A percentile compares a stretch with the other conserved stretches of the same genome.
phyloP scores from a whole-genome alignment of 192 early-diverging fungal species.

The Pilobolus umbonatus region DNA sequence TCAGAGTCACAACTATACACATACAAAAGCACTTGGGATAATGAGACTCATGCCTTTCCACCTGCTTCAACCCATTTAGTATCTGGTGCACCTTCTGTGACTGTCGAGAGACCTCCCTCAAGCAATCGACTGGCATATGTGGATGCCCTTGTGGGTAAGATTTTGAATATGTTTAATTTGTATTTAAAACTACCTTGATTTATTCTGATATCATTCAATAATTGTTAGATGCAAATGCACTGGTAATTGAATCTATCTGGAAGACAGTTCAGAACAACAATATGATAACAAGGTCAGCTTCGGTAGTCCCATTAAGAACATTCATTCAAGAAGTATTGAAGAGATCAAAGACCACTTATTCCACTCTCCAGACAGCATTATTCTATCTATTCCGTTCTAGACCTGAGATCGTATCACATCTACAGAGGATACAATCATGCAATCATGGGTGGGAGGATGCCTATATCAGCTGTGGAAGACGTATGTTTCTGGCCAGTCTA shows the following conservation, averaged over 20 bases:
- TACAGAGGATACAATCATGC: constrained; percentile 8
- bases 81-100: too few relatives aligned
- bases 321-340: constrained; percentile 71
- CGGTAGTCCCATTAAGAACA: constrained; percentile 46
- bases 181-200: not conserved
- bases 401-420: constrained; percentile 16
- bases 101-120: constrained; percentile 1
- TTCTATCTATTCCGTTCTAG: constrained; percentile 58
- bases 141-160: constrained; percentile 31
- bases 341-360: constrained; percentile 67
- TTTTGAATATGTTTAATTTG: not conserved
- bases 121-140: constrained; percentile 23
- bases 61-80: too few relatives aligned
- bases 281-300: too few relatives aligned
- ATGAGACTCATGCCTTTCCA: too few relatives aligned
- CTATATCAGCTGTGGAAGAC: constrained; percentile 62
- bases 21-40: too few relatives aligned
- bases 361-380: constrained; percentile 70
- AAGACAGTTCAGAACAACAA: constrained; percentile 29
- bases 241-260: constrained; percentile 55
- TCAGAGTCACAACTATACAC: not conserved
- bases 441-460: constrained; percentile 9
- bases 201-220: constrained; percentile 2
- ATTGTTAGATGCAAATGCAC: constrained; percentile 43
- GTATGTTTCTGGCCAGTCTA: constrained; percentile 81